These are phyloP conservation scores for Saccharomycopsis capsularis DNA, from an alignment of 805 yeast genomes.

Conservation along the genomic window DNA sequence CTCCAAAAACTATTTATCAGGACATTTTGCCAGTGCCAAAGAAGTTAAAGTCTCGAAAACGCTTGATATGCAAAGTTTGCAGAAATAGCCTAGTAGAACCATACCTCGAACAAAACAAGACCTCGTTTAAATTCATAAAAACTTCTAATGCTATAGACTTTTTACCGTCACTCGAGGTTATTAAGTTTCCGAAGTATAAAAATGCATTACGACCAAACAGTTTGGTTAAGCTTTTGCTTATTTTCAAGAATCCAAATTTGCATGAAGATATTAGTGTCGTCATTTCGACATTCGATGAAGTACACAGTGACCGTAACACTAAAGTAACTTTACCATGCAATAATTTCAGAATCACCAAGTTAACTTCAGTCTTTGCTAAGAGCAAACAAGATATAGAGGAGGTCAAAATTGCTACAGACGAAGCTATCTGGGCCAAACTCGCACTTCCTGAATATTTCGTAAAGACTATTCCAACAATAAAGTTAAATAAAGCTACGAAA, in stretches of 20 bases:
- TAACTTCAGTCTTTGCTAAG: not conserved
- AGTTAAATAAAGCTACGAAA: constrained; percentile 8
- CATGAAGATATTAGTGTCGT: constrained; percentile 4
- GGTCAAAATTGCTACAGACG: not conserved
- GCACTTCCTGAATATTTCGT: constrained; percentile 7
- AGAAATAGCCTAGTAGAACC: constrained; percentile 22
- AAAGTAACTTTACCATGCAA: constrained; percentile 16
- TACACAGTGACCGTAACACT: constrained; percentile 8
- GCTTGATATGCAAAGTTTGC: constrained; percentile 25
- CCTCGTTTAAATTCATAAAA: constrained; percentile 22
- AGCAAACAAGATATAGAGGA: not conserved
- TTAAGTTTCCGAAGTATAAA: not conserved
- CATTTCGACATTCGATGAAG: constrained; percentile 15
- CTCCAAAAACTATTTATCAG: not conserved
- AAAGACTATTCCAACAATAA: constrained; percentile 11
- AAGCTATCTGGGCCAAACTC: not conserved
- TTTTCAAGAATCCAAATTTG: constrained; percentile 10
- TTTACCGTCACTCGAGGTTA: constrained; percentile 24
- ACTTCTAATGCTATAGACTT: constrained; percentile 22
- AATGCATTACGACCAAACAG: not conserved
- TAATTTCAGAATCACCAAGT: constrained; percentile 8
- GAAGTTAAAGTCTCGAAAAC: constrained; percentile 20
- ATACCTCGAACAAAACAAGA: constrained; percentile 7
- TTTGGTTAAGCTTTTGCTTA: not conserved
- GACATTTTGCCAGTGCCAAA: constrained; percentile 23